phyloP scores from a whole-genome alignment of 176 grass and related monocot genomes.

The Guadua angustifolia region DNA sequence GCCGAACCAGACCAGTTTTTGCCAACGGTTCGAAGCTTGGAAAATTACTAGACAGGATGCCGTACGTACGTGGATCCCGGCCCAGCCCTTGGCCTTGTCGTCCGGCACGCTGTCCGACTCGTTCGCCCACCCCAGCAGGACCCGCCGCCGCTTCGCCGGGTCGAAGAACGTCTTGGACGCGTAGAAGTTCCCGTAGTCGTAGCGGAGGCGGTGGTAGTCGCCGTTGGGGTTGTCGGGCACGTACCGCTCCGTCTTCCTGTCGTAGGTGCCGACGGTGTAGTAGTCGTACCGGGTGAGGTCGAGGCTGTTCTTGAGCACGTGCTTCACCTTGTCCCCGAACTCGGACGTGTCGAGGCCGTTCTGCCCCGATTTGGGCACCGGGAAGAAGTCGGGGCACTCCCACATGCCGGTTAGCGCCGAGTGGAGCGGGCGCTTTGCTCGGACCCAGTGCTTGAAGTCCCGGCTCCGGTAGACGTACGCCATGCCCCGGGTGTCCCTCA shows the following conservation, averaged over 20 bases:
- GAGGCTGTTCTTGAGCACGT: constrained; percentile 62
- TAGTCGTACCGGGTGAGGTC: constrained; percentile 25
- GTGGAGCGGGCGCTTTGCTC: constrained; percentile 53
- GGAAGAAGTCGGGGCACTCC: constrained; percentile 70
- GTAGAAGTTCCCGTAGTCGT: constrained; percentile 85
- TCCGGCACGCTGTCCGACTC: constrained; percentile 46
- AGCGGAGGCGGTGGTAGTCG: constrained; percentile 42
- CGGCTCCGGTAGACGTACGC: constrained; percentile 55
- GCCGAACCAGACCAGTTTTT: background rate
- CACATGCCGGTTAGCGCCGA: constrained; percentile 53
- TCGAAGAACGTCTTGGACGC: constrained; percentile 81
- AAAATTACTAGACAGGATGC: too few relatives aligned
- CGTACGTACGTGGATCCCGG: constrained; percentile 61
- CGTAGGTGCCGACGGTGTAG: constrained; percentile 20
- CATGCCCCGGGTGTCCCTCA: background rate
- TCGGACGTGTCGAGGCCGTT: constrained; percentile 41
- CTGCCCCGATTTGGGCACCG: background rate
- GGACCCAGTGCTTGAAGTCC: constrained; percentile 56
- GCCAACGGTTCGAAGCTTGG: background rate
- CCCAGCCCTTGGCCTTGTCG: constrained; percentile 60
- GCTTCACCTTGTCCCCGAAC: background rate
- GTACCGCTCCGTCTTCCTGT: constrained; percentile 34
- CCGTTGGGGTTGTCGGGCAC: constrained; percentile 39
- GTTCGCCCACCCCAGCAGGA: constrained; percentile 66
- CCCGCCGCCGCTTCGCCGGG: constrained; percentile 47